Evolutionary conservation across 1,284 basidiomycete genomes (phyloP).

Genomic region (Cutaneotrichosporon daszewskae): DNA sequence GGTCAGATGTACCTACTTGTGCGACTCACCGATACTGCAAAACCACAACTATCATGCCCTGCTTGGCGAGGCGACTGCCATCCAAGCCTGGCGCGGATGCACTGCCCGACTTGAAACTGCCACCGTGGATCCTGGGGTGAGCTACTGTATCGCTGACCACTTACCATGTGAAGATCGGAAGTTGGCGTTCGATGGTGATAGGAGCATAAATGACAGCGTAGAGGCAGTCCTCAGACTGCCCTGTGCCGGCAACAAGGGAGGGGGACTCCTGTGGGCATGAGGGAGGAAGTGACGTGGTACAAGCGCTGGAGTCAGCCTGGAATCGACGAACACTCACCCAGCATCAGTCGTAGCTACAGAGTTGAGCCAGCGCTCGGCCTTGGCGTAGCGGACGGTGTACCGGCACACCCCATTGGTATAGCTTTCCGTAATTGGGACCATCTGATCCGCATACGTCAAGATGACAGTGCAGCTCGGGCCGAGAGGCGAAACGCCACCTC

Average conservation of each 20-base stretch:
- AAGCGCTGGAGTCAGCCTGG: not conserved
- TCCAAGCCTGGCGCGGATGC: conserved; percentile 69
- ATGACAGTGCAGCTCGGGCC: no score
- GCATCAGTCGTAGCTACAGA: not conserved
- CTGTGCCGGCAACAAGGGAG: not conserved
- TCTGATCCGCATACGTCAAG: no score
- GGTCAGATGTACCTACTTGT: conserved; percentile 52
- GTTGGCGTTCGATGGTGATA: conserved; percentile 46
- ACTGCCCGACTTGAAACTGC: conserved; percentile 67
- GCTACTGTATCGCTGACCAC: no score
- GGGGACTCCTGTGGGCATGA: not conserved
- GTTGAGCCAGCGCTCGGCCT: not conserved
- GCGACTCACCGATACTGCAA: conserved; percentile 54
- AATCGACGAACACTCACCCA: not conserved
- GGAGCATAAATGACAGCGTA: conserved; percentile 69
- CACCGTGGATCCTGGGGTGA: conserved; percentile 82
- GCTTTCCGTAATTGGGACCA: no score
- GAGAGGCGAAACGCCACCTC: no score
- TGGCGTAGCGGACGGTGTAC: not conserved
- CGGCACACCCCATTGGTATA: not conserved
- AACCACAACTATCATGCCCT: conserved; percentile 70
- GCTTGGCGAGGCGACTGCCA: conserved; percentile 64
- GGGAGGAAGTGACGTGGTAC: no score
- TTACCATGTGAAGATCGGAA: conserved; percentile 5
- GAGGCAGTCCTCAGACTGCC: conserved; percentile 62